Conservation (phyloP, 163 green algal species). For the Coccomyxa subellipsoidea region DNA sequence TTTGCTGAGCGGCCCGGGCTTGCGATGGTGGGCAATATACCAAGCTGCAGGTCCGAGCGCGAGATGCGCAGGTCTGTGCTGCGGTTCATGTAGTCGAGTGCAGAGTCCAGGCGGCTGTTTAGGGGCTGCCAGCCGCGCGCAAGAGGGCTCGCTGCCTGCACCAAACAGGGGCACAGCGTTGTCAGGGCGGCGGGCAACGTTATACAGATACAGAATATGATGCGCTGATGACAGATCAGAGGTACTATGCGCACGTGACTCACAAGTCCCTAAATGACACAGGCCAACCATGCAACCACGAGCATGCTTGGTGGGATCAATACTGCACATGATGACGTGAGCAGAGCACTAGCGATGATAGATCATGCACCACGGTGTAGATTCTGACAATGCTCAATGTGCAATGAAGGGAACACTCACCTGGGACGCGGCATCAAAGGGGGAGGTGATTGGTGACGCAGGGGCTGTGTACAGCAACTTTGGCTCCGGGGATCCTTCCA, state of each 20-base stretch:
- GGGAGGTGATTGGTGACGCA: background rate
- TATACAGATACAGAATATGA: too few relatives aligned
- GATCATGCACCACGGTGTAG: background rate
- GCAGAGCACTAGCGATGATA: background rate
- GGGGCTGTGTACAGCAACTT: background rate
- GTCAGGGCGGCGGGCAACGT: too few relatives aligned
- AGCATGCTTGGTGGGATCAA: background rate
- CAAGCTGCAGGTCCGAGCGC: background rate
- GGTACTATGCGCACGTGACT: too few relatives aligned
- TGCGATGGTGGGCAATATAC: background rate
- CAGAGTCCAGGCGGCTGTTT: background rate
- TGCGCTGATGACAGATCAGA: too few relatives aligned
- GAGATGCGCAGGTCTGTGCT: background rate
- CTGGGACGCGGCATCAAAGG: background rate
- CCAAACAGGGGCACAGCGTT: too few relatives aligned
- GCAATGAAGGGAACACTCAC: background rate
- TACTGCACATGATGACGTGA: background rate
- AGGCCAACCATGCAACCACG: too few relatives aligned
- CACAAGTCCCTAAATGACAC: too few relatives aligned
- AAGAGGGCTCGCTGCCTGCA: background rate
- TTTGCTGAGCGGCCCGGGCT: background rate
- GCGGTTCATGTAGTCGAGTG: background rate
- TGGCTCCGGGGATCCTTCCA: background rate
- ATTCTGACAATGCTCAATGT: background rate
- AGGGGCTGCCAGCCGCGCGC: background rate